A percentile compares a stretch with the other conserved stretches of the same genome.
phyloP scores from a whole-genome alignment of 306 rosid genomes.

The Abrus precatorius region DNA sequence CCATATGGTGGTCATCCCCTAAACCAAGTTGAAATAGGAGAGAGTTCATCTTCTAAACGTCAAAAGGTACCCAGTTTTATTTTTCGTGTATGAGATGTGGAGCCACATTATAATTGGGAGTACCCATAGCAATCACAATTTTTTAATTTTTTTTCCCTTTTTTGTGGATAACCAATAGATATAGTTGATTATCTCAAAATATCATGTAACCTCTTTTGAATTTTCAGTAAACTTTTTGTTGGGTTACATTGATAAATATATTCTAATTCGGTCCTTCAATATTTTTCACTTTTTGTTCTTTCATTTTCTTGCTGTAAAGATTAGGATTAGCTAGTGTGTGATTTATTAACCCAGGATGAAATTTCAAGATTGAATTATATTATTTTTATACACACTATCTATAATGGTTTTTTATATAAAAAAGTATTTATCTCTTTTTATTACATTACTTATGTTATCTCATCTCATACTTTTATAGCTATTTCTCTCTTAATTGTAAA shows the following conservation, averaged over 20 bases:
- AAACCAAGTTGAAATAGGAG: constrained; percentile 7
- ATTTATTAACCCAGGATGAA: not conserved
- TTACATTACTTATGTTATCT: no score
- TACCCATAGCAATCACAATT: not conserved
- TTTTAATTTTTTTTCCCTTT: not conserved
- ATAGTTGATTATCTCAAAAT: not conserved
- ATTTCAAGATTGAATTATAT: not conserved
- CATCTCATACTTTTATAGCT: no score
- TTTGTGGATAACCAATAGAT: not conserved
- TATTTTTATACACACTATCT: no score
- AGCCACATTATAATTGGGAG: not conserved
- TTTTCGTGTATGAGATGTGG: not conserved
- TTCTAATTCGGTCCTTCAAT: not conserved
- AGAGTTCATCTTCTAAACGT: not conserved
- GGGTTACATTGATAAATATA: not conserved
- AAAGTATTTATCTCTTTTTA: no score
- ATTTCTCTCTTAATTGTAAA: no score
- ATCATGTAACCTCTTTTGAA: not conserved
- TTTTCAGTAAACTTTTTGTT: not conserved
- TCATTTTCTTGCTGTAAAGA: not conserved
- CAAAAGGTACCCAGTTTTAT: constrained; percentile 20
- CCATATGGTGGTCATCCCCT: no score
- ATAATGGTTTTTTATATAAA: no score
- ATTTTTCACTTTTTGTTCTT: not conserved
- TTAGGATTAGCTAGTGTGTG: not conserved